Base-by-base conservation (phyloP, 1,284 basidiomycete species). In the Leccinum glutinopallens region DNA sequence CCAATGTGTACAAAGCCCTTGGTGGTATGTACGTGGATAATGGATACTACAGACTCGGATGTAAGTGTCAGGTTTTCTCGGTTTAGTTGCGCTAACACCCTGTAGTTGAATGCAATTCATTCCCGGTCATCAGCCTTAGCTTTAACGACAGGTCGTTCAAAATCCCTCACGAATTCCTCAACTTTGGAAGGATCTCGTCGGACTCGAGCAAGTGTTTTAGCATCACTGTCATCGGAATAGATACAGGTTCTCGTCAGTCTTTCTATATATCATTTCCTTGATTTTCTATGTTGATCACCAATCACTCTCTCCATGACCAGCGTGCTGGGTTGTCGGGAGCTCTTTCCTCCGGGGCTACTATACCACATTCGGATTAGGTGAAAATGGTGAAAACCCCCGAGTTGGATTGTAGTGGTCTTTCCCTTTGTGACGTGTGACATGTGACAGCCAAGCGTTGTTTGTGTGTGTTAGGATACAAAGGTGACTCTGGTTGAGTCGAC, bases 401-500 rank as follows among this genome's bases (percentile, higher is more conserved):
- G 49, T 53, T 12, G 49, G 49, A 53, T 53, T 53, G 8, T 29
- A 29, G 25, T 29, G 4, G 25, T 29, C 25, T 29, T 29, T 29
- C 25, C 25, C 25, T 29, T 29, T 37, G 35, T 37, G 5, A 37
- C 12, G 35, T 37, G 35, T 37, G 35, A 37, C 35, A 32, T 32
- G 29, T 32, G 29, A 32, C 29, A 37, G 35, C 35, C 2, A 37
- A 37, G 35, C 35, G 5, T 49, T 71, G 57, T 74, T 71, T 74
- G 53, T 53, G 15, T 19, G 13, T 68, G 59, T 77, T 77, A 68
- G 62, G 63, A 65, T 61, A 37, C 10, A 58, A 69, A 15, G 69
- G 60, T 65, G 35, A 37, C 35, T 37, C 35, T 51, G 4, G 12
- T 10, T 41, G 67, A 71, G 49, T 68, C 69, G 41, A 51, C 33